A percentile compares a stretch with the other conserved stretches of the same genome.
Evolutionary conservation across 179 eudicot genomes (phyloP).

Genomic region (Beta corolliflora): DNA sequence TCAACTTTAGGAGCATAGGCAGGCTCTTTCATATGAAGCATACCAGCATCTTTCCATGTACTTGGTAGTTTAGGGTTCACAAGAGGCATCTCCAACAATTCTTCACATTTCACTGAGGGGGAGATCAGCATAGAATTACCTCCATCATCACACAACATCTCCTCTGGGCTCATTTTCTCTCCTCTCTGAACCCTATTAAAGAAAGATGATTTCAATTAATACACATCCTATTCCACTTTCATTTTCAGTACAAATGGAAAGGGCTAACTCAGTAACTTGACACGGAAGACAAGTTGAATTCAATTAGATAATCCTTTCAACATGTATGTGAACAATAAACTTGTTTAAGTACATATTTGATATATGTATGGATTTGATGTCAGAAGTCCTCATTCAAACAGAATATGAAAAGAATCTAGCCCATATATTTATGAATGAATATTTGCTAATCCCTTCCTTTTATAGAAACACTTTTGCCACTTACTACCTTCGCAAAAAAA

Average conservation of each 20-base stretch:
- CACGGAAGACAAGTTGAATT: background rate
- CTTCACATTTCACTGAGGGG: conserved; percentile 28
- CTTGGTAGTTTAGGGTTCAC: conserved; percentile 4
- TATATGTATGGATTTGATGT: background rate
- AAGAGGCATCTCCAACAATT: background rate
- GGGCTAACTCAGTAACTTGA: background rate
- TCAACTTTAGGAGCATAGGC: background rate
- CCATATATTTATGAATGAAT: too few species aligned
- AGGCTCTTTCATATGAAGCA: background rate
- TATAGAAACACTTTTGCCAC: too few species aligned
- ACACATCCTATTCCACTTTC: background rate
- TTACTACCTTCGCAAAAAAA: too few species aligned
- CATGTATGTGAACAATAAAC: background rate
- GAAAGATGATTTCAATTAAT: conserved; percentile 14
- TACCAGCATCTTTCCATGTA: background rate
- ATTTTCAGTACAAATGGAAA: too few species aligned
- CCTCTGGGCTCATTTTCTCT: conserved; percentile 35
- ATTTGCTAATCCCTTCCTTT: too few species aligned
- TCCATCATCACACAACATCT: conserved; percentile 23
- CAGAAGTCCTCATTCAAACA: background rate
- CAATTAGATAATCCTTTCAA: background rate
- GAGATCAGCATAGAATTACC: conserved; percentile 21
- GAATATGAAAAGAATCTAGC: background rate
- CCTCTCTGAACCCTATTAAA: conserved; percentile 17
- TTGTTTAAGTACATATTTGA: too few species aligned